Conservation (phyloP, 2,329 filamentous ascomycete species). For the Pezicula carpinea region DNA sequence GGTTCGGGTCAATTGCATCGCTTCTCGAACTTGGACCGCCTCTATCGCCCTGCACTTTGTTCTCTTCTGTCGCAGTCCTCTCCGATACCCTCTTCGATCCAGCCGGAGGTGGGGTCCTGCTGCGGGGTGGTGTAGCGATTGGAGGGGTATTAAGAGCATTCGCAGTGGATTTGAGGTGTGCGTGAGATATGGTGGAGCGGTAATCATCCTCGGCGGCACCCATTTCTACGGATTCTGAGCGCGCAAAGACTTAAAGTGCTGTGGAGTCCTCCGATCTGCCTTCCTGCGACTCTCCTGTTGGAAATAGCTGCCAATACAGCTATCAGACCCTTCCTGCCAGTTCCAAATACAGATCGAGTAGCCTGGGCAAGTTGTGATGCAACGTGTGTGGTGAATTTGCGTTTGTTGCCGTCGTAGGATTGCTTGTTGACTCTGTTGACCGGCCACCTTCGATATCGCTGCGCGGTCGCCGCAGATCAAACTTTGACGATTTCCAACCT, state of each 20-base stretch:
- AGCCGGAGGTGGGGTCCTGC: slow-evolving; percentile 24
- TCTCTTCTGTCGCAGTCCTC: slow-evolving; percentile 20
- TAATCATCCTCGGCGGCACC: slow-evolving; percentile 21
- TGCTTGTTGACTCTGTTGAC: too few relatives aligned
- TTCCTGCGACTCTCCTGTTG: neutral
- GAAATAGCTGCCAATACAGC: neutral
- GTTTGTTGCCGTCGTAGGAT: too few relatives aligned
- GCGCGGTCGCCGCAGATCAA: too few relatives aligned
- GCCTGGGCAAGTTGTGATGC: too few relatives aligned
- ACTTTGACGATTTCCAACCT: too few relatives aligned
- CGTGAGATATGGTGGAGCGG: slow-evolving; percentile 17
- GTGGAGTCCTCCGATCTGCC: slow-evolving; percentile 4
- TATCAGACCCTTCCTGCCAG: too few relatives aligned
- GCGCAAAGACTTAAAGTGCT: neutral
- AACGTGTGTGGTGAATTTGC: too few relatives aligned
- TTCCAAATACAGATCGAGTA: too few relatives aligned
- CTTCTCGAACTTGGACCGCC: slow-evolving; percentile 9
- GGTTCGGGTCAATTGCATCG: slow-evolving; percentile 43
- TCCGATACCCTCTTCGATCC: slow-evolving; percentile 25
- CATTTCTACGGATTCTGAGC: slow-evolving; percentile 17
- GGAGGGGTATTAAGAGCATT: slow-evolving; percentile 24
- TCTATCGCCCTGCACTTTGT: slow-evolving; percentile 13
- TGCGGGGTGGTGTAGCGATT: slow-evolving; percentile 26
- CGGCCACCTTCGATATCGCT: too few relatives aligned
- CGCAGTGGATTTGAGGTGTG: slow-evolving; percentile 18